phyloP scores from a whole-genome alignment of 2,329 filamentous ascomycete species.

The Chrysoporthe austroafricana region DNA sequence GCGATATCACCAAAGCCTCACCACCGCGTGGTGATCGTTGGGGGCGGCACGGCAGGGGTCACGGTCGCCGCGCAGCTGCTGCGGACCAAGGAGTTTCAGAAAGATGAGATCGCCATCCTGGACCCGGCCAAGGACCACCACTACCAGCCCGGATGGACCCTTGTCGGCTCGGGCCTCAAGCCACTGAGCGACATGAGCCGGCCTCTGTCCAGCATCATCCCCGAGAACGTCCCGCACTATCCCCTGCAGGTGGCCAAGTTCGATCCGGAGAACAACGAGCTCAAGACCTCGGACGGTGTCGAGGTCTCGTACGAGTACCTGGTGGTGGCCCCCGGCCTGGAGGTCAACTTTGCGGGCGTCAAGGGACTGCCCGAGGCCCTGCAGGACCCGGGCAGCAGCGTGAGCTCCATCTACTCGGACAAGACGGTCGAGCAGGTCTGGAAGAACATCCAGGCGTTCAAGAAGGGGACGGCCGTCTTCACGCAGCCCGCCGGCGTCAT shows the following conservation, averaged over 20 bases:
- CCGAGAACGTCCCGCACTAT: constrained; percentile 41
- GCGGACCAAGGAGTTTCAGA: constrained; percentile 34
- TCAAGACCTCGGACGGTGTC: constrained; percentile 41
- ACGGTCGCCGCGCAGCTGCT: constrained; percentile 31
- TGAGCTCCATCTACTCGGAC: constrained; percentile 45
- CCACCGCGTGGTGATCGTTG: constrained; percentile 32
- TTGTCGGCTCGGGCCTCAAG: constrained; percentile 43
- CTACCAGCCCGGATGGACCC: constrained; percentile 44
- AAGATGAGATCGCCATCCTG: constrained; percentile 42
- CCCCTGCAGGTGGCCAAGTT: constrained; percentile 39
- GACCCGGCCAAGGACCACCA: constrained; percentile 41
- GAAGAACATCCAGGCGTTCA: constrained; percentile 41
- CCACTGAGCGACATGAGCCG: constrained; percentile 35
- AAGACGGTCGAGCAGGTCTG: constrained; percentile 42
- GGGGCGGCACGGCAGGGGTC: constrained; percentile 33
- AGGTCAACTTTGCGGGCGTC: constrained; percentile 42
- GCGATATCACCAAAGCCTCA: constrained; percentile 30
- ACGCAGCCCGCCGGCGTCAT: constrained; percentile 44
- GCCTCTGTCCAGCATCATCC: constrained; percentile 38
- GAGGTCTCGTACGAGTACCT: constrained; percentile 43
- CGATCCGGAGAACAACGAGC: constrained; percentile 41
- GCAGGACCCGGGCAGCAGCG: constrained; percentile 37
- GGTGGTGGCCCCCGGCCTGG: constrained; percentile 42
- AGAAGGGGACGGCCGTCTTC: constrained; percentile 43
- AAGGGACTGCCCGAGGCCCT: constrained; percentile 41